Percentiles rank a stretch among this genome's conserved stretches.
phyloP scores from a whole-genome alignment of 2,329 filamentous ascomycete genomes.

The Fusarium abutilonis region DNA sequence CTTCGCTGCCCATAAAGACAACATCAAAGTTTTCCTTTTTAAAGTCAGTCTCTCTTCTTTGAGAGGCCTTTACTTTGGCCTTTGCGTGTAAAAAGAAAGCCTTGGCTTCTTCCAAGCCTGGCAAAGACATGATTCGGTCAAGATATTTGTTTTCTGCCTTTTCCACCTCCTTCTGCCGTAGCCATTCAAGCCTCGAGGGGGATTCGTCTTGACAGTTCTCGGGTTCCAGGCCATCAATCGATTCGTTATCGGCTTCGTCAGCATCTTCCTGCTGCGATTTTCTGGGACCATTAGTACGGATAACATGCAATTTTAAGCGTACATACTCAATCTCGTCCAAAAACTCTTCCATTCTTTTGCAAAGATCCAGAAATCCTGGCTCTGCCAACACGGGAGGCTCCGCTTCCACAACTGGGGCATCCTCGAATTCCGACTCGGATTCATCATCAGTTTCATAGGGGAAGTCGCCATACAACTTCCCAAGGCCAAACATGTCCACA shows the following conservation, averaged over 20 bases:
- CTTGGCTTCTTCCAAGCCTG: constrained; percentile 71
- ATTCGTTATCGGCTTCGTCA: constrained; percentile 43
- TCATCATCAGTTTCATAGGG: constrained; percentile 37
- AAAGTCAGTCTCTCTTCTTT: constrained; percentile 59
- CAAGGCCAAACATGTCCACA: constrained; percentile 36
- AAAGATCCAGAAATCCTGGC: constrained; percentile 44
- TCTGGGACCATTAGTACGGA: constrained; percentile 22
- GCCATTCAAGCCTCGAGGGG: constrained; percentile 52
- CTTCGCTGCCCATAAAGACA: constrained; percentile 46
- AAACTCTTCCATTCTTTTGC: constrained; percentile 43
- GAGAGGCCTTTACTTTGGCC: constrained; percentile 60
- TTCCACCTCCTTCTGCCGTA: constrained; percentile 57
- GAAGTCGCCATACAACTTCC: constrained; percentile 41
- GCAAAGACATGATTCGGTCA: constrained; percentile 69
- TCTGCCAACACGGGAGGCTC: constrained; percentile 43
- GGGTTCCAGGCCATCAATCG: constrained; percentile 45
- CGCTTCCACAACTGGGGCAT: constrained; percentile 24
- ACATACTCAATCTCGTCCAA: constrained; percentile 48
- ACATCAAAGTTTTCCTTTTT: constrained; percentile 54
- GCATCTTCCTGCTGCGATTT: constrained; percentile 26
- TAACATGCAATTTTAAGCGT: background rate
- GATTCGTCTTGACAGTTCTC: constrained; percentile 52
- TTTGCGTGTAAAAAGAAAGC: constrained; percentile 59
- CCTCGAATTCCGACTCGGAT: constrained; percentile 35
- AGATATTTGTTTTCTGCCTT: constrained; percentile 62